Base-by-base conservation (phyloP, 176 grass and related monocot genomes). In the Aechmea fasciata region DNA sequence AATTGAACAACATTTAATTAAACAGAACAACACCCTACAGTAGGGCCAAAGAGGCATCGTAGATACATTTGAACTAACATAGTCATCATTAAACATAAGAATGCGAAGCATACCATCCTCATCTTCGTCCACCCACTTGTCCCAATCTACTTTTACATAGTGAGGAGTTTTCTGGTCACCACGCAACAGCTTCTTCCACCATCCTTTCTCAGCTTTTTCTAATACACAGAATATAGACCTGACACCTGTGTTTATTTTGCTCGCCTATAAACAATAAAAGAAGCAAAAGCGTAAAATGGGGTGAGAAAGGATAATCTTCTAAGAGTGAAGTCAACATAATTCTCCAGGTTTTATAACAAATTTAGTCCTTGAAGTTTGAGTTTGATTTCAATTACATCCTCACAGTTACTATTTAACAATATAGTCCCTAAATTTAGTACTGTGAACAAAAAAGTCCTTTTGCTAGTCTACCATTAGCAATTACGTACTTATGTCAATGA, bases 71-170 rank as follows among this genome's bases (percentile, higher is more conserved):
- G 33, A 41, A 61, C 70, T 14, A 47, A 14, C 26, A 62, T 15
- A 61, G 20, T 10, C 20, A 61, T 61, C 55, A 59, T 9, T 18
- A 61, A 61, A 17, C 54, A 68, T 59, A 59, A 77, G 65, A 73
- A 4, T 18, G 59, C 11, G 62, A 64, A 52, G 47, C 71, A 75
- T 82, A 91, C 83, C 89, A 2, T 99, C 87, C 71, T 99, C 94
- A 73, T 99, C 94, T 78, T 99, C 94, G 47, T 99, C 94, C 6
- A 90, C 89, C 94, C 94, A 99, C 74, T 93, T 93, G 82, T 99
- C 94, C 89, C 94, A 99, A 71, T 99, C 94, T 73, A 99, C 89
- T 78, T 93, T 99, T 18, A 99, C 68, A 61, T 82, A 99, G 65
- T 87, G 84, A 28, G 86, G 94, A 53, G 87, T 70, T 54, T 73